These are phyloP conservation scores for Clavispora asparagi DNA, from an alignment of 805 yeast species.

Conservation along the genomic window DNA sequence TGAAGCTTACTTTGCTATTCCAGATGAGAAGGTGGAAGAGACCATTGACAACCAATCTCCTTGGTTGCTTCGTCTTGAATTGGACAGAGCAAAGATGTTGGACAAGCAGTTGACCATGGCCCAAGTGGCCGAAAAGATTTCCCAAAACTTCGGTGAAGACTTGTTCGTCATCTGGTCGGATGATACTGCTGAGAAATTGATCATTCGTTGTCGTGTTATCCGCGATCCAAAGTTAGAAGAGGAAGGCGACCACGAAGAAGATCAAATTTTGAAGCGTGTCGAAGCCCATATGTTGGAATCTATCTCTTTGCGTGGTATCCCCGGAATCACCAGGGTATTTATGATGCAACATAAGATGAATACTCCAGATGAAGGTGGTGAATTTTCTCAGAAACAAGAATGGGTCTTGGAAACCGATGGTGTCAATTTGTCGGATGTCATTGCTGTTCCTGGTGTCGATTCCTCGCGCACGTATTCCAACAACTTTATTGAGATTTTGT, in stretches of 20 bases:
- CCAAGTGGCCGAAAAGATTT: slow-evolving; percentile 94
- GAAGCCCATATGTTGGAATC: slow-evolving; percentile 96
- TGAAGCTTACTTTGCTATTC: slow-evolving; percentile 94
- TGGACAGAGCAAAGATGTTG: slow-evolving; percentile 98
- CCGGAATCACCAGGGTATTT: slow-evolving; percentile 84
- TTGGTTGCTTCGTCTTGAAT: slow-evolving; percentile 93
- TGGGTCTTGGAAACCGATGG: slow-evolving; percentile 99
- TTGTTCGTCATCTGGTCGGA: slow-evolving; percentile 98
- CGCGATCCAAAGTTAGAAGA: slow-evolving; percentile 95
- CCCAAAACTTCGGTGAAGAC: slow-evolving; percentile 90
- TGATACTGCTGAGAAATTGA: slow-evolving; percentile 94
- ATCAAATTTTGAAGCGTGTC: slow-evolving; percentile 88
- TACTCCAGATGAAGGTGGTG: slow-evolving; percentile 76
- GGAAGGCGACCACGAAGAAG: slow-evolving; percentile 94
- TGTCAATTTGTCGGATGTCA: slow-evolving; percentile 89
- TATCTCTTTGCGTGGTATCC: slow-evolving; percentile 92
- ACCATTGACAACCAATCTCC: slow-evolving; percentile 94
- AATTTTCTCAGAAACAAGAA: slow-evolving; percentile 81
- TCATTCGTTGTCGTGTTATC: slow-evolving; percentile 96
- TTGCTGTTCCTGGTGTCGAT: slow-evolving; percentile 94
- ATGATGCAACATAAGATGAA: slow-evolving; percentile 82
- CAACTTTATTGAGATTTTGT: slow-evolving; percentile 91
- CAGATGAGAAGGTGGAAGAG: slow-evolving; percentile 95
- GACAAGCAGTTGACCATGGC: slow-evolving; percentile 97
- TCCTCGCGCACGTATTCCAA: slow-evolving; percentile 87